Evolutionary conservation across 257 asterid species (phyloP).

Genomic region (Cordia subcordata): DNA sequence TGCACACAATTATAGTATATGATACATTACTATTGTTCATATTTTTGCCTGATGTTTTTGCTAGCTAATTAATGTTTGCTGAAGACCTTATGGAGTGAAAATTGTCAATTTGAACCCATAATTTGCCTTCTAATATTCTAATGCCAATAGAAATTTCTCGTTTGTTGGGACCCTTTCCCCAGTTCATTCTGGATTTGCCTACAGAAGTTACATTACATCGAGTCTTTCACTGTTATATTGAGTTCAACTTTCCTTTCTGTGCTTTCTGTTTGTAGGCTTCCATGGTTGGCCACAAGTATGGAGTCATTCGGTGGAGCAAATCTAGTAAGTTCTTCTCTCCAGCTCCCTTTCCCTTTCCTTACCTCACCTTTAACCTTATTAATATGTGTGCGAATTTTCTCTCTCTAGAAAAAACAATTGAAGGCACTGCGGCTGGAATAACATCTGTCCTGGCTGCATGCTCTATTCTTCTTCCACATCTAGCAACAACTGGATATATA

Average conservation of each 20-base stretch:
- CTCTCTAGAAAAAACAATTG: conserved; percentile 80
- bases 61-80: too few relatives aligned
- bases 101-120: too few relatives aligned
- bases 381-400: conserved; percentile 6
- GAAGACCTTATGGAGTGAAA: too few relatives aligned
- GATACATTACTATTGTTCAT: too few relatives aligned
- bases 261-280: conserved; percentile 60
- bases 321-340: conserved; percentile 40
- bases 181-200: too few relatives aligned
- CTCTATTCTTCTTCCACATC: conserved; percentile 75
- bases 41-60: too few relatives aligned
- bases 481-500: conserved; percentile 75
- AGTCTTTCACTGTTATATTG: too few relatives aligned
- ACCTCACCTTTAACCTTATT: conserved; percentile 11
- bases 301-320: conserved; percentile 97
- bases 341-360: conserved; percentile 4
- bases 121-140: too few relatives aligned
- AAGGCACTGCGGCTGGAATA: conserved; percentile 99
- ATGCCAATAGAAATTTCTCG: too few relatives aligned
- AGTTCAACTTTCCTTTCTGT: background rate
- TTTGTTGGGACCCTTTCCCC: too few relatives aligned
- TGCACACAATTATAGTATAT: too few relatives aligned
- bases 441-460: conserved; percentile 92
- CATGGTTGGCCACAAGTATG: conserved; percentile 95
- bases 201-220: too few relatives aligned